Base-by-base conservation (phyloP, 768 basidiomycete species). In the Floccularia luteovirens region DNA sequence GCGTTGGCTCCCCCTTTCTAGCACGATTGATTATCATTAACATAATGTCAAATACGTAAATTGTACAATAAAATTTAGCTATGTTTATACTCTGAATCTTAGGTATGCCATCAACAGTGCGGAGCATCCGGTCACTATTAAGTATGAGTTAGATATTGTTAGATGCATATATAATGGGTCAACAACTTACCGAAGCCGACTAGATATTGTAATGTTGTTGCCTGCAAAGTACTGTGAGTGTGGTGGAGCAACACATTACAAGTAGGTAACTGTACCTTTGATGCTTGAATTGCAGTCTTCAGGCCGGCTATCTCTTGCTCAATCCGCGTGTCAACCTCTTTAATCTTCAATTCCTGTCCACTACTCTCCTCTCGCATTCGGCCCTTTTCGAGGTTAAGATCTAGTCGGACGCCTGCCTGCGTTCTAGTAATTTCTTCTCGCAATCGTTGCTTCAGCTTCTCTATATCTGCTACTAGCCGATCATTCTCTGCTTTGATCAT, bases 401-500 rank as follows among this genome's bases (percentile, higher is more conserved):
- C 96, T 12, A 99, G 63, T 38, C 94, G 69, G 3, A 99, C 96
- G 13, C 92, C 92, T 8, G 85, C 86, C 58, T 96, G 92, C 6
- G 92, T 96, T 17, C 85, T 75, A 3, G 81, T 86, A 38, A 96
- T 87, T 55, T 97, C 92, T 56, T 93, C 90, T 21, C 91, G 73
- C 7, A 99, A 66, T 4, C 90, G 77, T 58, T 92, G 90, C 66
- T 97, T 96, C 31, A 99, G 72, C 63, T 90, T 90, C 67, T 96
- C 90, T 43, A 97, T 80, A 55, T 98, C 96, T 19, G 77, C 69
- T 42, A 87, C 69, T 23, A 99, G 70, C n/a, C 94, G 77, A 57
- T 98, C 96, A 51, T 89, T 97, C 70, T 97, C 94, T 16, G 90
- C 84, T 62, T 92, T 94, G 64, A 98, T 81, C 75, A 88, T 83